Percentiles rank a stretch among this genome's conserved stretches.
phyloP scores from a whole-genome alignment of 2,329 filamentous ascomycete species.

The Paracorniculantispora psalliotae region DNA sequence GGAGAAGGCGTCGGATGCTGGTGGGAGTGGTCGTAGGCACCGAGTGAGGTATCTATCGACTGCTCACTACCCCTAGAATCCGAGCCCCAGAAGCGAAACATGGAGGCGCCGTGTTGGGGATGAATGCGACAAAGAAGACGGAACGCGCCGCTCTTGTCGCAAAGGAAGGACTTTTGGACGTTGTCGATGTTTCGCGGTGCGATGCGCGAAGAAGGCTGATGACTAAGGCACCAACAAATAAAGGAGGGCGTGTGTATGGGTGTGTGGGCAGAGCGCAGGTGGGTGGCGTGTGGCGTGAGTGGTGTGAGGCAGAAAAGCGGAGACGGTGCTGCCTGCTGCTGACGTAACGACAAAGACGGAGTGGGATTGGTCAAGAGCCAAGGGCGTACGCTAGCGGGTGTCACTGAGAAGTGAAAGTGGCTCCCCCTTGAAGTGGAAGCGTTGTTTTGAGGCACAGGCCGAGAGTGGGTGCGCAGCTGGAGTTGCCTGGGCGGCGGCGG shows the following conservation, averaged over 20 bases:
- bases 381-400: conserved; percentile 1
- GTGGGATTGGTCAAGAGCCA: conserved; percentile 1
- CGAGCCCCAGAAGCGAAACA: conserved; percentile 59
- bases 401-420: conserved; percentile 9
- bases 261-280: not conserved
- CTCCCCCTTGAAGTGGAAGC: conserved; percentile 2
- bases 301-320: conserved; percentile 14
- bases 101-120: conserved; percentile 38
- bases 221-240: not conserved
- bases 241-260: not conserved
- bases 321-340: conserved; percentile 23
- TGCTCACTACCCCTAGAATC: conserved; percentile 55
- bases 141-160: conserved; percentile 13
- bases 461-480: conserved; percentile 9
- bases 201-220: not conserved
- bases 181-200: conserved; percentile 4
- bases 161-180: not conserved
- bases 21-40: conserved; percentile 25
- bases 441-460: conserved; percentile 9
- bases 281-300: conserved; percentile 14
- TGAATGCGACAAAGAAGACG: conserved; percentile 13
- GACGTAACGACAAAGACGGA: conserved; percentile 29
- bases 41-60: conserved; percentile 39
- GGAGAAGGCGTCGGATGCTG: conserved; percentile 27
- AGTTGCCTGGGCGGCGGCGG: conserved; percentile 14